Conservation (phyloP, 805 yeast genomes). For the Wickerhamomyces kurtzmanii region DNA sequence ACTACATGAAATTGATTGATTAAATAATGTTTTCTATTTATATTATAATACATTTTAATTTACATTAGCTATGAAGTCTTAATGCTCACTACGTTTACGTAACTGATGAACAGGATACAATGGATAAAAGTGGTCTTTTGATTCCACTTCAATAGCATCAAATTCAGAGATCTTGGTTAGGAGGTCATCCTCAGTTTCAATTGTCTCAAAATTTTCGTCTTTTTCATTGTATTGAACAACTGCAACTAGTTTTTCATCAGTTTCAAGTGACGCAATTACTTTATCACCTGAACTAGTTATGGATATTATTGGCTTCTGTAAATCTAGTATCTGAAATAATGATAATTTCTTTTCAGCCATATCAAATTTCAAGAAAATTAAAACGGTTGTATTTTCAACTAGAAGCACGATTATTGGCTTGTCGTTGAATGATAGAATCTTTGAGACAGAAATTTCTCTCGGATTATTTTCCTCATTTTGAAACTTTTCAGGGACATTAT, state of each 20-base stretch:
- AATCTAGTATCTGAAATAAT: constrained; percentile 18
- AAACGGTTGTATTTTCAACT: constrained; percentile 39
- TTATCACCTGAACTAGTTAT: constrained; percentile 22
- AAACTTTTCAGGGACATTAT: constrained; percentile 57
- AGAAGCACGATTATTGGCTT: constrained; percentile 29
- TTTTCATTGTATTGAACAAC: constrained; percentile 12
- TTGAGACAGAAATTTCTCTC: constrained; percentile 44
- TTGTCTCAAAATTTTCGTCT: constrained; percentile 21
- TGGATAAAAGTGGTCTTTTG: constrained; percentile 25
- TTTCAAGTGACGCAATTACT: constrained; percentile 24
- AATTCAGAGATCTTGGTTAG: constrained; percentile 14
- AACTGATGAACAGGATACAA: constrained; percentile 41
- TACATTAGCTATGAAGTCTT: too few species aligned
- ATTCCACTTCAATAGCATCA: constrained; percentile 11
- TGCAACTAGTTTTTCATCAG: constrained; percentile 10
- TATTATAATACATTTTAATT: too few species aligned
- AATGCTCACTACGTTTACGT: constrained; percentile 61
- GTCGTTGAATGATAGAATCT: constrained; percentile 24
- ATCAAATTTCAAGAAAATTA: constrained; percentile 21
- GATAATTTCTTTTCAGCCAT: constrained; percentile 10
- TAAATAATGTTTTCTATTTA: too few species aligned
- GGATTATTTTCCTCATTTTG: constrained; percentile 36
- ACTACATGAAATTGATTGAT: too few species aligned
- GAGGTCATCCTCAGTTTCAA: constrained; percentile 24
- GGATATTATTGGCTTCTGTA: constrained; percentile 20